These are phyloP conservation scores for Vitis hybrid DNA, from an alignment of 177 flowering plant species.

Conservation along the genomic window DNA sequence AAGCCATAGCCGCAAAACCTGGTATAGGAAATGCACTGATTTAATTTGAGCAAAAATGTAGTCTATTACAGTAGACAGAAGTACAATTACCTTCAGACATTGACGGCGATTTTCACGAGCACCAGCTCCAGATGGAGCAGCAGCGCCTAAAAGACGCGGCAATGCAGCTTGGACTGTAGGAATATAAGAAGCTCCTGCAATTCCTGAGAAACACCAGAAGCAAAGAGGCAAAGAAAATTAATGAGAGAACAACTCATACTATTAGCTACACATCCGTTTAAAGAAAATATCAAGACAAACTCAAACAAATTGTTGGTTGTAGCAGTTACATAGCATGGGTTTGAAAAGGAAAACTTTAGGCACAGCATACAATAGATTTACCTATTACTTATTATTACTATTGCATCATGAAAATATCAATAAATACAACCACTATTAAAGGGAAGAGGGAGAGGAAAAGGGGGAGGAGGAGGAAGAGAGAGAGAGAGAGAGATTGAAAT, in stretches of 20 bases:
- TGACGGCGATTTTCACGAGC: conserved; percentile 98
- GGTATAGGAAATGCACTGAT: background rate
- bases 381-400: no score
- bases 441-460: background rate
- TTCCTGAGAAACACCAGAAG: conserved; percentile 45
- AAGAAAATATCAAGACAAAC: background rate
- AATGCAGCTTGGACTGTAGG: conserved; percentile 91
- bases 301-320: background rate
- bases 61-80: background rate
- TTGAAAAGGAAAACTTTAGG: background rate
- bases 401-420: background rate
- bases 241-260: no score
- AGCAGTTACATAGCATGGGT: background rate
- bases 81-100: conserved; percentile 69
- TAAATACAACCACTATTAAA: background rate
- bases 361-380: background rate
- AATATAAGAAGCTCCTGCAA: conserved; percentile 92
- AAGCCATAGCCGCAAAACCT: conserved; percentile 96
- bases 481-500: background rate
- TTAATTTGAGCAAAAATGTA: background rate
- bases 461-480: background rate
- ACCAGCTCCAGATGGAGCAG: conserved; percentile 85
- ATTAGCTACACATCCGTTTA: no score
- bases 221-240: background rate
- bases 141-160: conserved; percentile 92